Conservation (phyloP, 805 yeast species). For the Yarrowia keelungensis region DNA sequence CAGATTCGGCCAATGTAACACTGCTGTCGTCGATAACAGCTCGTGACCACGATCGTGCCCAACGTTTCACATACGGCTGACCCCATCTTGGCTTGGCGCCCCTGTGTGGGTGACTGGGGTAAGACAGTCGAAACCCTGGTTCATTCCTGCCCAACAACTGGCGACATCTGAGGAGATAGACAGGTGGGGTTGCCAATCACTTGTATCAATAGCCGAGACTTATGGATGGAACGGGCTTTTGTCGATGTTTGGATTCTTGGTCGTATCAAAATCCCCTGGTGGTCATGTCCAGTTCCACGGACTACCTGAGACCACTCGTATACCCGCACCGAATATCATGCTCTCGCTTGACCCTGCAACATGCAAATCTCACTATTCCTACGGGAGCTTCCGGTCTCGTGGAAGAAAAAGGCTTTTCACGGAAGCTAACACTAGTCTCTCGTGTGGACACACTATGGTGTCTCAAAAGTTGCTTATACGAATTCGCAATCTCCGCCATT, state of each 20-base stretch:
- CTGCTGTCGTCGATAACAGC: neutral
- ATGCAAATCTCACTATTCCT: neutral
- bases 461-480: neutral
- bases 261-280: too few species aligned
- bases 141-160: conserved; percentile 9
- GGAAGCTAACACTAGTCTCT: neutral
- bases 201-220: too few species aligned
- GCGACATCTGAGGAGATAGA: too few species aligned
- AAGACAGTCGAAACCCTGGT: conserved; percentile 9
- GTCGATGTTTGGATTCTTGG: neutral
- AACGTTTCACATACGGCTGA: conserved; percentile 31
- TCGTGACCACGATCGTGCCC: neutral
- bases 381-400: neutral
- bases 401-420: conserved; percentile 9
- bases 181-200: too few species aligned
- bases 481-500: conserved; percentile 14
- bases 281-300: too few species aligned
- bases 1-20: neutral
- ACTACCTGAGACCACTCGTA: too few species aligned
- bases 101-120: conserved; percentile 14
- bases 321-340: too few species aligned
- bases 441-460: neutral
- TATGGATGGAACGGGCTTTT: too few species aligned
- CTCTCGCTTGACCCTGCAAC: neutral
- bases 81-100: conserved; percentile 26